Evolutionary conservation across 2,329 filamentous ascomycete genomes (phyloP).

Genomic region (Diaporthe ampelina): DNA sequence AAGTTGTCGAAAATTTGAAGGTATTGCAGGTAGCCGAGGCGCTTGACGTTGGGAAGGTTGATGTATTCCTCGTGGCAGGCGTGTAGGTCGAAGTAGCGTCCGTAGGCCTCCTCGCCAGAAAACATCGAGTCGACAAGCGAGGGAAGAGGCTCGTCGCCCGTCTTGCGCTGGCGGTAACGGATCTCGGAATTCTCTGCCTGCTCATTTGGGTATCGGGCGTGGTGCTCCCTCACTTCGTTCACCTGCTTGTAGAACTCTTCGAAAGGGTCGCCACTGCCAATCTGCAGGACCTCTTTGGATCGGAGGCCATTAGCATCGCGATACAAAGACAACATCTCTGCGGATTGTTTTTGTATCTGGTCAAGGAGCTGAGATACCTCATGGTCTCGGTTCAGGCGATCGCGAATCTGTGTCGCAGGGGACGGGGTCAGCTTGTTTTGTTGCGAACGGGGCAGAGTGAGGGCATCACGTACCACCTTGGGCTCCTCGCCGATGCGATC

Average conservation of each 20-base stretch:
- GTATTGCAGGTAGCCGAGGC: slow-evolving; percentile 92
- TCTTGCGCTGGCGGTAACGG: slow-evolving; percentile 81
- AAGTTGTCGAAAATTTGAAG: slow-evolving; percentile 93
- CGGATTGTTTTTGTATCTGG: slow-evolving; percentile 89
- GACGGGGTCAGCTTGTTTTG: slow-evolving; percentile 42
- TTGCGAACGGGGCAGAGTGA: neutral
- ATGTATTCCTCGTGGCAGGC: slow-evolving; percentile 88
- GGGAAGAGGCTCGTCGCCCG: slow-evolving; percentile 73
- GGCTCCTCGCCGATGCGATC: slow-evolving; percentile 92
- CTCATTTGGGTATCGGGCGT: slow-evolving; percentile 92
- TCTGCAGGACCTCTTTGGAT: slow-evolving; percentile 84
- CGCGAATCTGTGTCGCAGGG: slow-evolving; percentile 76
- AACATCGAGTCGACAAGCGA: slow-evolving; percentile 91
- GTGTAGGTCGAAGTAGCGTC: slow-evolving; percentile 92
- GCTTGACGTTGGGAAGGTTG: slow-evolving; percentile 88
- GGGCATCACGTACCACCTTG: slow-evolving; percentile 74
- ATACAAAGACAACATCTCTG: slow-evolving; percentile 86
- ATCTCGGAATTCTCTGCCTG: slow-evolving; percentile 95
- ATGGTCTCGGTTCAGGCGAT: slow-evolving; percentile 91
- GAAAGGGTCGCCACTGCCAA: slow-evolving; percentile 88
- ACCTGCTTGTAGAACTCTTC: slow-evolving; percentile 93
- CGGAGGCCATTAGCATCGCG: slow-evolving; percentile 80
- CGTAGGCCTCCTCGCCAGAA: slow-evolving; percentile 94
- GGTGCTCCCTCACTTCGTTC: slow-evolving; percentile 85
- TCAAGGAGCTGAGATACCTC: slow-evolving; percentile 89